phyloP scores from a whole-genome alignment of 192 early-diverging fungal genomes.

The Backusella psychrophila region DNA sequence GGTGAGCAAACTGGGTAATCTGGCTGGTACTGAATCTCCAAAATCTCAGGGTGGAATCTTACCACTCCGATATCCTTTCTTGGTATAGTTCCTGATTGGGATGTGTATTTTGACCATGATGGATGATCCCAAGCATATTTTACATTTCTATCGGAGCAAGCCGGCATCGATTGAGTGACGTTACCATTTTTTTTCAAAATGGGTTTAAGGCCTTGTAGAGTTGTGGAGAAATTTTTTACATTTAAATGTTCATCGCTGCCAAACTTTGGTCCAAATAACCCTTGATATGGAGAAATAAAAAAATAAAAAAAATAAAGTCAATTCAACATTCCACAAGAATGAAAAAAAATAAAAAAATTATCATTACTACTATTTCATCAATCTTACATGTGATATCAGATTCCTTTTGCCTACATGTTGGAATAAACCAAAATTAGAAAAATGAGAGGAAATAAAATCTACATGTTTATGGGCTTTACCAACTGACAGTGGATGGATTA shows the following conservation, averaged over 20 bases:
- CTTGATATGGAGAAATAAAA: not conserved
- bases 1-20: constrained; percentile 18
- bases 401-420: constrained; percentile 37
- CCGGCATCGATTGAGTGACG: constrained; percentile 11
- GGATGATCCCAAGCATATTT: not conserved
- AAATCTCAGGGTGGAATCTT: constrained; percentile 23
- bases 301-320: not conserved
- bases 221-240: not conserved
- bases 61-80: constrained; percentile 12
- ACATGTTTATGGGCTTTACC: constrained; percentile 17
- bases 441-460: not conserved
- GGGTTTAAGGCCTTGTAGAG: constrained; percentile 9
- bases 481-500: constrained; percentile 32
- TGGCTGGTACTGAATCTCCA: constrained; percentile 23
- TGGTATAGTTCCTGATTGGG: not conserved
- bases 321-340: not conserved
- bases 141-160: constrained; percentile 9
- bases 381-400: constrained; percentile 39
- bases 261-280: constrained; percentile 26
- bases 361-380: constrained; percentile 2
- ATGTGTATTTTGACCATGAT: not conserved
- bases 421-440: not conserved
- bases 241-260: not conserved
- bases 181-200: constrained; percentile 16
- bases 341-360: not conserved